Evolutionary conservation across 768 basidiomycete genomes (phyloP), one percentile per base, ranked within the genome.

Genomic region (Auriscalpium microsporum): DNA sequence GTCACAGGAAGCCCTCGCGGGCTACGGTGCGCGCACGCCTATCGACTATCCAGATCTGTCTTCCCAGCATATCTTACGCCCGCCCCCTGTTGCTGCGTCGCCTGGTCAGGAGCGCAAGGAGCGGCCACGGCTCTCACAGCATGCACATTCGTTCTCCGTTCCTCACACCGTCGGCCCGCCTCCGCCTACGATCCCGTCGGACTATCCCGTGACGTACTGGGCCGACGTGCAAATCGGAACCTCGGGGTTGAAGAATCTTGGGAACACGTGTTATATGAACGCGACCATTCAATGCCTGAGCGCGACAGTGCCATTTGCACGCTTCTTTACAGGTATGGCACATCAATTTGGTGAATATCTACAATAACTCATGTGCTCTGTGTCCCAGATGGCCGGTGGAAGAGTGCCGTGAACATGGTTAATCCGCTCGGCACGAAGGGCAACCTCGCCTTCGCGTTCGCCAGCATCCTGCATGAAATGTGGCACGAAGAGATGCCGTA

Each of bases 181-280:
- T 57, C 79, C 82, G 2, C 88, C 88, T 16, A 78, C 80, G 23
- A 87, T 90, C 59, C 69, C 71, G 33, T 84, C 81, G n/a, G 83
- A 86, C 47, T 94, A 89, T 65, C 87, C 89, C 4, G 84, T 92
- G 19, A 76, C 76, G 6, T 94, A 88, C 68, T 97, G 94, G 94
- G 70, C 77, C 13, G 90, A 94, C 66, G 74, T 82, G 42, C 80
- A 86, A 58, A 83, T 94, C 53, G 87, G 86, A 21, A 83, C 83
- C 17, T 83, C 85, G 0, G 95, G 95, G 4, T 69, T 99, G 66
- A 94, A 94, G 79, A 99, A 99, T 67, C 66, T 98, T 57, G 86
- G 89, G 16, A 98, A 97, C 68, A 99, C 96, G 8, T 99, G 96
- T 69, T 99, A 98, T 67, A 98, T 98, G 93, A 98, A 98, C 68